These are phyloP conservation scores for Naganishia cerealis DNA, from an alignment of 1,284 basidiomycete species.

Conservation along the genomic window DNA sequence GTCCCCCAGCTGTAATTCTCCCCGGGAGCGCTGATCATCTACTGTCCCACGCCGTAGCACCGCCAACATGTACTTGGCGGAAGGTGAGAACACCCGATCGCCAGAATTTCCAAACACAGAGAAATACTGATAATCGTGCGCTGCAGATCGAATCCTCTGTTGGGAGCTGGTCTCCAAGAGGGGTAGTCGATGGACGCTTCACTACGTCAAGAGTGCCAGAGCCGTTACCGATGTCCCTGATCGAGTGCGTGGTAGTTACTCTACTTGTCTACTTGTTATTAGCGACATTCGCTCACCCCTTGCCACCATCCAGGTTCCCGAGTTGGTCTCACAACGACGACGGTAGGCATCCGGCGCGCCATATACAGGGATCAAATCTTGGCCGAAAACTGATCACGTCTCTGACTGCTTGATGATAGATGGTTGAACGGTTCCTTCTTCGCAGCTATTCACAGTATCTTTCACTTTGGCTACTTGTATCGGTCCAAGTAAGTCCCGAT, in stretches of 20 bases:
- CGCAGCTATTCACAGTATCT: conserved; percentile 82
- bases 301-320: conserved; percentile 62
- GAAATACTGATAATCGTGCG: conserved; percentile 18
- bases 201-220: conserved; percentile 90
- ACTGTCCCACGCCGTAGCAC: conserved; percentile 55
- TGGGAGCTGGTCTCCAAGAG: conserved; percentile 92
- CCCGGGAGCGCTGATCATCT: not conserved
- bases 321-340: conserved; percentile 85
- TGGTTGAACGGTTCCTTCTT: conserved; percentile 99
- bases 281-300: not conserved
- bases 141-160: conserved; percentile 67
- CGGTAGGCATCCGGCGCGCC: conserved; percentile 52
- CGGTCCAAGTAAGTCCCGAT: conserved; percentile 62
- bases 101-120: not conserved
- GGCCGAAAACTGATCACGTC: not conserved
- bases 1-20: not conserved
- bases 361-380: not conserved
- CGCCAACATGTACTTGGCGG: conserved; percentile 92
- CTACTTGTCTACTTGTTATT: not conserved
- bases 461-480: conserved; percentile 91
- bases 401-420: conserved; percentile 24
- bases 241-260: conserved; percentile 58
- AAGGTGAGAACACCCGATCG: conserved; percentile 60
- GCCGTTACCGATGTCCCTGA: conserved; percentile 90
- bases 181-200: conserved; percentile 79